phyloP scores from a whole-genome alignment of 768 basidiomycete genomes.

The Dendrothele bispora region DNA sequence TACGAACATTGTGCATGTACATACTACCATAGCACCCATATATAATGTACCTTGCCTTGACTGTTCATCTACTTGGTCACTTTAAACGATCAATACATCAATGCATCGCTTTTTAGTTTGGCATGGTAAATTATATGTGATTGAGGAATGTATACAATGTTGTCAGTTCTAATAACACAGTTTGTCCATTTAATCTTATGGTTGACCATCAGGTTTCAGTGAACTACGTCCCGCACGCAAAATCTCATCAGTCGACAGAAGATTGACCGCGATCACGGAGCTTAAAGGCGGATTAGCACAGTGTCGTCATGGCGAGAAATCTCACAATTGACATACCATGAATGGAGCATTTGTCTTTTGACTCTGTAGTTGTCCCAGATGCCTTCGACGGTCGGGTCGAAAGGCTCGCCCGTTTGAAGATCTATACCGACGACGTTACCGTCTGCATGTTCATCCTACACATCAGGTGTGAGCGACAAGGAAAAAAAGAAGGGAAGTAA shows the following conservation, averaged over 20 bases:
- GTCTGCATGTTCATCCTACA: constrained; percentile 88
- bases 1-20: too few relatives aligned
- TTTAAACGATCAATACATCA: too few relatives aligned
- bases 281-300: constrained; percentile 34
- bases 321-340: constrained; percentile 59
- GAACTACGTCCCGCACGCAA: constrained; percentile 86
- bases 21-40: too few relatives aligned
- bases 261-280: constrained; percentile 92
- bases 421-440: constrained; percentile 93
- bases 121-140: too few relatives aligned
- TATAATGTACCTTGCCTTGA: too few relatives aligned
- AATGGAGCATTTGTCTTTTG: constrained; percentile 98
- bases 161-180: too few relatives aligned
- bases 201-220: constrained; percentile 74
- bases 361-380: constrained; percentile 99
- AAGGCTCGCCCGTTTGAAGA: constrained; percentile 90
- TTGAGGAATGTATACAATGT: too few relatives aligned
- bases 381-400: constrained; percentile 93
- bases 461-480: neutral
- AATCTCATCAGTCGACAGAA: constrained; percentile 96
- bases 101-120: too few relatives aligned
- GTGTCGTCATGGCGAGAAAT: neutral
- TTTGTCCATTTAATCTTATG: constrained; percentile 28
- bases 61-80: too few relatives aligned
- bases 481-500: constrained; percentile 7